These are phyloP conservation scores for Juglanconis sp. DNA, from an alignment of 2,329 filamentous ascomycete genomes.

Conservation along the genomic window DNA sequence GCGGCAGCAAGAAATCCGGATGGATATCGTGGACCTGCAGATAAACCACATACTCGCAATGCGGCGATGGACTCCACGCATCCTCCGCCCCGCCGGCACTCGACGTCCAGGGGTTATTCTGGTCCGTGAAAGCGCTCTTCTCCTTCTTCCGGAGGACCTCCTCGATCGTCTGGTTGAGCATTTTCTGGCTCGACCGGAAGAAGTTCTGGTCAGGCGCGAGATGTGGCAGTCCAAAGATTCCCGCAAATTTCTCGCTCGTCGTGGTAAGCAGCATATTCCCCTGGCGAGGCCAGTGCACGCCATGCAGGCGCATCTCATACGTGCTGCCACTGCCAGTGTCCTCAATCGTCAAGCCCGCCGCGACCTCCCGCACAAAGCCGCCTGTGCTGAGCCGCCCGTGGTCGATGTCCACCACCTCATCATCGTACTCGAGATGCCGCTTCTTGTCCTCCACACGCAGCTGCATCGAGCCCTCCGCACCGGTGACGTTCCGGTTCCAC, in stretches of 20 bases:
- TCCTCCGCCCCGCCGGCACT: slow-evolving; percentile 60
- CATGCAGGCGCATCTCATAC: slow-evolving; percentile 77
- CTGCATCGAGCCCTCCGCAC: slow-evolving; percentile 64
- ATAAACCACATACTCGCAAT: slow-evolving; percentile 88
- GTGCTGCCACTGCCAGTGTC: slow-evolving; percentile 68
- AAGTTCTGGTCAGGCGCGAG: slow-evolving; percentile 61
- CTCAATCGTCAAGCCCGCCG: slow-evolving; percentile 67
- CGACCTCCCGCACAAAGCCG: slow-evolving; percentile 64
- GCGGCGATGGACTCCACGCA: slow-evolving; percentile 59
- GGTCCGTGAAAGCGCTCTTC: slow-evolving; percentile 50
- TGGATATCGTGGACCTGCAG: slow-evolving; percentile 66
- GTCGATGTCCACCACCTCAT: slow-evolving; percentile 23
- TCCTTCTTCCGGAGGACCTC: slow-evolving; percentile 65
- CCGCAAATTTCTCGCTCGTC: slow-evolving; percentile 90
- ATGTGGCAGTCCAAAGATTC: slow-evolving; percentile 85
- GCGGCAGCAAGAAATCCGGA: slow-evolving; percentile 23
- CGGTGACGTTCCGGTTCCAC: slow-evolving; percentile 81
- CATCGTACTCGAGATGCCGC: slow-evolving; percentile 40
- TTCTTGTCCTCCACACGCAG: slow-evolving; percentile 62
- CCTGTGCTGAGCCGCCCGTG: slow-evolving; percentile 38
- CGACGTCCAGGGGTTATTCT: slow-evolving; percentile 74
- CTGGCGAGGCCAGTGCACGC: slow-evolving; percentile 79
- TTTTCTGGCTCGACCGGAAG: slow-evolving; percentile 54
- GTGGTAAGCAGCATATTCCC: slow-evolving; percentile 81
- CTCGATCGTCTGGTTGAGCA: slow-evolving; percentile 72